Evolutionary conservation across 805 yeast species (phyloP).

Genomic region (Pichia cephalocereana): DNA sequence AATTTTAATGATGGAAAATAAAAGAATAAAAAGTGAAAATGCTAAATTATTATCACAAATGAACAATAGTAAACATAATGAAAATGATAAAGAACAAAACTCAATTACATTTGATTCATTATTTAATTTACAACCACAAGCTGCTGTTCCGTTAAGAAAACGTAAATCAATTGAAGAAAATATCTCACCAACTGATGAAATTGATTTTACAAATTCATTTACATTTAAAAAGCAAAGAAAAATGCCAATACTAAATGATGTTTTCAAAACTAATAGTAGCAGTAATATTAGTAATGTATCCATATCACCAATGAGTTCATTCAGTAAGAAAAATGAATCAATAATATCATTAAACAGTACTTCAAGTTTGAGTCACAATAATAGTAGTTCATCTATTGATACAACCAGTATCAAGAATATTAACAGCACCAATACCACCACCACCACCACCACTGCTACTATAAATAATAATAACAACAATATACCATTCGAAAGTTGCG

Average conservation of each 20-base stretch:
- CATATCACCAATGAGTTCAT: not conserved
- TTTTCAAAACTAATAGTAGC: not conserved
- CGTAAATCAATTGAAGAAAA: not conserved
- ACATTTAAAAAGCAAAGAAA: constrained; percentile 20
- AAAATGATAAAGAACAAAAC: not conserved
- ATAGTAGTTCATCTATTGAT: no score
- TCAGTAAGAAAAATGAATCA: not conserved
- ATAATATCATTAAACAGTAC: not conserved
- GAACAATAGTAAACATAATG: not conserved
- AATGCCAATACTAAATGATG: constrained; percentile 10
- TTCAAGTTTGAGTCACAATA: no score
- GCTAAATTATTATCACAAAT: constrained; percentile 22
- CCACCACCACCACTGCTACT: no score
- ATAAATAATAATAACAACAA: constrained; percentile 9
- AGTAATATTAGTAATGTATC: not conserved
- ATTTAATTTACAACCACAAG: constrained; percentile 43
- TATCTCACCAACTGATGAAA: constrained; percentile 24
- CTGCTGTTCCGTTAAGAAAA: constrained; percentile 54
- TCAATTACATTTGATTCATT: constrained; percentile 1
- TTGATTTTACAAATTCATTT: constrained; percentile 48
- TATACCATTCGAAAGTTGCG: constrained; percentile 58
- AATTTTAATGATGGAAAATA: constrained; percentile 20
- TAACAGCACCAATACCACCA: not conserved
- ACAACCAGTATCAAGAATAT: not conserved
- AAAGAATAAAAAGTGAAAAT: constrained; percentile 23